These are phyloP conservation scores for Mycena latifolia DNA, from an alignment of 768 basidiomycete genomes.

Conservation along the genomic window DNA sequence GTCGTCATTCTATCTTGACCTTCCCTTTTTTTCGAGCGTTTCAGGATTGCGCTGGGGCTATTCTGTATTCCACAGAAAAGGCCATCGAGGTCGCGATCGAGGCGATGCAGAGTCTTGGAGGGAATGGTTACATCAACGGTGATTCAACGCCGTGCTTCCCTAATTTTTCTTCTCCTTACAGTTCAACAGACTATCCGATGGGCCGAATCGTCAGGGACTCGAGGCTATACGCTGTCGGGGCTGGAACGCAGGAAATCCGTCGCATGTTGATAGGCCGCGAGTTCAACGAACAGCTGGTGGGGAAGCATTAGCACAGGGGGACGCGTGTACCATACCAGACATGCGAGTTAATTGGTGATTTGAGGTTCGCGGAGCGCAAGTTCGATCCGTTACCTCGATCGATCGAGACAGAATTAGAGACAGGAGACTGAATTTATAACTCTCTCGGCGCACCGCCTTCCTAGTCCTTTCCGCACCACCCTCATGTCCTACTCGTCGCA, in stretches of 20 bases:
- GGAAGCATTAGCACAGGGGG: slow-evolving; percentile 23
- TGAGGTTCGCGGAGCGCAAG: slow-evolving; percentile 4
- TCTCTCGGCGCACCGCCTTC: neutral
- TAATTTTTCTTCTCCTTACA: neutral
- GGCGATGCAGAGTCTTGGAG: slow-evolving; percentile 93
- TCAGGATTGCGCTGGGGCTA: slow-evolving; percentile 95
- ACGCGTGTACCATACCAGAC: neutral
- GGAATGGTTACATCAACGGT: slow-evolving; percentile 98
- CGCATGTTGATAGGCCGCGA: slow-evolving; percentile 95
- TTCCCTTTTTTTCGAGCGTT: slow-evolving; percentile 1
- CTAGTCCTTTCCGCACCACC: slow-evolving; percentile 3
- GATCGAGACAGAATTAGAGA: neutral
- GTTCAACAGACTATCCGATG: slow-evolving; percentile 82
- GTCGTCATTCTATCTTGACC: neutral
- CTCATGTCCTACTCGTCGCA: slow-evolving; percentile 16
- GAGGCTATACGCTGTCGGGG: slow-evolving; percentile 92
- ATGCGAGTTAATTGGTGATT: neutral
- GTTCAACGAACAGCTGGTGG: slow-evolving; percentile 78
- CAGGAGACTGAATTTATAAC: neutral
- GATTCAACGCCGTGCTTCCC: slow-evolving; percentile 13
- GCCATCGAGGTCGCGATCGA: slow-evolving; percentile 93
- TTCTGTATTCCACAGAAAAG: slow-evolving; percentile 92
- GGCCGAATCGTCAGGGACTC: slow-evolving; percentile 91
- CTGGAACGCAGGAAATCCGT: slow-evolving; percentile 96
- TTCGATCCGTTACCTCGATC: neutral